phyloP scores from a whole-genome alignment of 768 basidiomycete species.

The Boletus pseudo-olivaceus region DNA sequence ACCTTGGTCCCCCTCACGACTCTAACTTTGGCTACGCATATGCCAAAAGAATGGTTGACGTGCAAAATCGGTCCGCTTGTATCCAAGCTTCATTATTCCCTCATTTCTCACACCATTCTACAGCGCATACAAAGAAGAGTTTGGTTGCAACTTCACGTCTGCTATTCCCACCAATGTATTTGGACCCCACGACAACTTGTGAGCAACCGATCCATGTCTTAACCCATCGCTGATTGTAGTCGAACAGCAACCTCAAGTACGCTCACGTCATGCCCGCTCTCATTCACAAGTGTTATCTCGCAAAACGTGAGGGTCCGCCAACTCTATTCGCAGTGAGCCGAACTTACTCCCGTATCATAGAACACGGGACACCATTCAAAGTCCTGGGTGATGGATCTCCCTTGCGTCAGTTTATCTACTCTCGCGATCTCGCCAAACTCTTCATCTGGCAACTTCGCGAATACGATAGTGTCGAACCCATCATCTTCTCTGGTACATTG shows the following conservation, averaged over 20 bases:
- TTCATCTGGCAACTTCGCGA: conserved; percentile 92
- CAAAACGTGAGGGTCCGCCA: conserved; percentile 59
- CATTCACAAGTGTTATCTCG: conserved; percentile 89
- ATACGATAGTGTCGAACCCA: conserved; percentile 88
- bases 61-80: conserved; percentile 79
- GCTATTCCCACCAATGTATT: conserved; percentile 99
- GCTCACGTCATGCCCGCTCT: conserved; percentile 94
- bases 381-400: conserved; percentile 91
- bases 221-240: conserved; percentile 4
- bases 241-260: conserved; percentile 72
- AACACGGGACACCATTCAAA: conserved; percentile 75
- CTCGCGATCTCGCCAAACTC: conserved; percentile 90
- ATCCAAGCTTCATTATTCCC: neutral
- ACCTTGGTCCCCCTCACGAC: conserved; percentile 86
- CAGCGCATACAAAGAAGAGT: conserved; percentile 95
- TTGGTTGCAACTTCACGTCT: conserved; percentile 91
- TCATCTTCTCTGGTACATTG: conserved; percentile 79
- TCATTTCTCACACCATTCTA: neutral
- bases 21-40: conserved; percentile 98
- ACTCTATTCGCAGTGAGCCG: neutral
- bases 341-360: conserved; percentile 38
- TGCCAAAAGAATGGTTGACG: conserved; percentile 93
- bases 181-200: conserved; percentile 94
- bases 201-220: conserved; percentile 12
- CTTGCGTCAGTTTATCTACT: conserved; percentile 96